Evolutionary conservation across 2,329 filamentous ascomycete genomes (phyloP).

Genomic region (Diplocarpon rosae): DNA sequence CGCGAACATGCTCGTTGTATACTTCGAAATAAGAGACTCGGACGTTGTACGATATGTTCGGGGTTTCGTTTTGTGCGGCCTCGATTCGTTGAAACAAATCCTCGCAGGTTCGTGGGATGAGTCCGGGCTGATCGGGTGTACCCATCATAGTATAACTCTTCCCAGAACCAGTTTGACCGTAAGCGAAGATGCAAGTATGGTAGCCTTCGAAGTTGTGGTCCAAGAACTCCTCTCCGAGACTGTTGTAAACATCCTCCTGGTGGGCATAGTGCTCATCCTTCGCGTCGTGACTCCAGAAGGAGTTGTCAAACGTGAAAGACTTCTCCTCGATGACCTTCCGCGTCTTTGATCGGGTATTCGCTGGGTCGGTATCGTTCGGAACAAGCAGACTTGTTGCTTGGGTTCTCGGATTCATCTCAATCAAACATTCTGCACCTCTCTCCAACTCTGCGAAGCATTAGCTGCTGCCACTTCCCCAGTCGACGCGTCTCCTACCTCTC

Average conservation of each 20-base stretch:
- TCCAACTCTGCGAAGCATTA: conserved; percentile 54
- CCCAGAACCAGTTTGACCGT: conserved; percentile 92
- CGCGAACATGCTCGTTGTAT: conserved; percentile 97
- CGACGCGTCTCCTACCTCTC: conserved; percentile 44
- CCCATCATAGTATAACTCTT: conserved; percentile 99
- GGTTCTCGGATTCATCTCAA: conserved; percentile 80
- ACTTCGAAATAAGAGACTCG: conserved; percentile 98
- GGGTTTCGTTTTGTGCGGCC: conserved; percentile 58
- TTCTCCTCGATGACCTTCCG: conserved; percentile 78
- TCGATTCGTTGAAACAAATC: conserved; percentile 93
- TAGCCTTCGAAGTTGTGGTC: conserved; percentile 99
- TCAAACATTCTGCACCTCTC: conserved; percentile 70
- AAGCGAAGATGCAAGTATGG: conserved; percentile 98
- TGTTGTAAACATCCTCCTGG: conserved; percentile 90
- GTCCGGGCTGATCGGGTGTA: conserved; percentile 67
- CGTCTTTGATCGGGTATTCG: conserved; percentile 48
- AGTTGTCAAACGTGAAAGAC: conserved; percentile 91
- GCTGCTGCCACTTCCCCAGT: background rate
- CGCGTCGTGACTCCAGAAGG: conserved; percentile 88
- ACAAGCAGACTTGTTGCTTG: conserved; percentile 74
- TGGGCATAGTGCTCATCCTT: conserved; percentile 76
- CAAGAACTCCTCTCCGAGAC: conserved; percentile 88
- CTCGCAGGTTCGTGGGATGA: conserved; percentile 92
- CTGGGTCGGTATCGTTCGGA: conserved; percentile 46
- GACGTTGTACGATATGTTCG: conserved; percentile 93